These are phyloP conservation scores for Helianthus tuberosus DNA, from an alignment of 129 eudicot species.

Conservation along the genomic window DNA sequence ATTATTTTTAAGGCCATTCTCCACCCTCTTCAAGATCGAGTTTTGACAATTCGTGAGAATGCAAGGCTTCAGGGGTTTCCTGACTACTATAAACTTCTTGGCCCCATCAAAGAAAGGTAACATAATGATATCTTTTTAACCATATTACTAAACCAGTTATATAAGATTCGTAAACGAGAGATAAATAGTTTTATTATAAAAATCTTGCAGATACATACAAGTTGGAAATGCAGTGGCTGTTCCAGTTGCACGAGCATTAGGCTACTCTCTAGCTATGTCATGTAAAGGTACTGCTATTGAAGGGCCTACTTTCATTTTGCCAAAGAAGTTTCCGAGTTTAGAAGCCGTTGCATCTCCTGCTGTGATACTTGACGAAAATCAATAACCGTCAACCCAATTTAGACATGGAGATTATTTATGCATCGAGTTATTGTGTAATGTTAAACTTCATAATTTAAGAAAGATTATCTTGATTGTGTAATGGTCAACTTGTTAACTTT, in stretches of 20 bases:
- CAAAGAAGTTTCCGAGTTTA: constrained; percentile 41
- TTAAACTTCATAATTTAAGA: too few relatives aligned
- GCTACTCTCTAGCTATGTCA: constrained; percentile 61
- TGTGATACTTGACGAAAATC: constrained; percentile 17
- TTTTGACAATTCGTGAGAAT: constrained; percentile 63
- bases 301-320: constrained; percentile 41
- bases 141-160: neutral
- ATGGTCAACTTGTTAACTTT: too few relatives aligned
- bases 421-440: neutral
- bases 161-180: neutral
- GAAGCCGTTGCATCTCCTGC: constrained; percentile 1
- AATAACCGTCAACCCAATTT: constrained; percentile 1
- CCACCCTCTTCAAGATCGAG: constrained; percentile 74
- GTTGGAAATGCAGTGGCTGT: constrained; percentile 89
- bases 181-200: too few relatives aligned
- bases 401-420: constrained; percentile 3
- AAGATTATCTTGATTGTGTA: too few relatives aligned
- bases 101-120: constrained; percentile 77
- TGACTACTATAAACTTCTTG: constrained; percentile 62
- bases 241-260: constrained; percentile 78
- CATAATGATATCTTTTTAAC: too few relatives aligned
- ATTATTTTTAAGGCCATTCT: constrained; percentile 17
- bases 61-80: constrained; percentile 88
- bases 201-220: constrained; percentile 55
- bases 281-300: constrained; percentile 35